Evolutionary conservation across 768 basidiomycete species (phyloP).

Genomic region (Xerocomellus intermedius): DNA sequence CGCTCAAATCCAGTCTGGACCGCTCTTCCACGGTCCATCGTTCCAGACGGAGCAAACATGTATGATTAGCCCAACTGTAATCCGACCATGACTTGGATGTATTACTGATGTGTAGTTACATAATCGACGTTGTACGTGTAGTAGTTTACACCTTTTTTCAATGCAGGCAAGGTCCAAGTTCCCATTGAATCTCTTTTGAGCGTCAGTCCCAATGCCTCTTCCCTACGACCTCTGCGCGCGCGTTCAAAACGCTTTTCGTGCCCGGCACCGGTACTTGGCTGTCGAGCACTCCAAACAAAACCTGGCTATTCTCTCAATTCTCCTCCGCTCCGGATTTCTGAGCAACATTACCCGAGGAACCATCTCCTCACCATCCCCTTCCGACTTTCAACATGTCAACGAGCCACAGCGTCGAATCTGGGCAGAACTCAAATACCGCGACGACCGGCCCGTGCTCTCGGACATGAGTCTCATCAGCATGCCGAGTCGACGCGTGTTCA

Average conservation of each 20-base stretch:
- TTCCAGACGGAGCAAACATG: slow-evolving; percentile 48
- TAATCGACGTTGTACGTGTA: no score
- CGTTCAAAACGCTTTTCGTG: slow-evolving; percentile 88
- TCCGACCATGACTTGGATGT: no score
- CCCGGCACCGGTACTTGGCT: slow-evolving; percentile 73
- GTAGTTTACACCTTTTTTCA: neutral
- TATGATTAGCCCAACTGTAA: neutral
- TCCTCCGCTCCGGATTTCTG: slow-evolving; percentile 88
- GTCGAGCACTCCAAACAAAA: slow-evolving; percentile 87
- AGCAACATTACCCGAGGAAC: slow-evolving; percentile 81
- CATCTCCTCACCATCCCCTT: slow-evolving; percentile 58
- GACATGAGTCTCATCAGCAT: slow-evolving; percentile 80
- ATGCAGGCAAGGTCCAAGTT: neutral
- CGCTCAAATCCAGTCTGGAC: slow-evolving; percentile 63
- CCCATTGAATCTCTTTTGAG: neutral
- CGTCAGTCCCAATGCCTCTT: slow-evolving; percentile 43
- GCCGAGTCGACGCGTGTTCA: slow-evolving; percentile 78
- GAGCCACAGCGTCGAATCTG: slow-evolving; percentile 81
- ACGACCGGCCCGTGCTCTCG: slow-evolving; percentile 80
- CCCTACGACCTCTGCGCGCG: slow-evolving; percentile 89
- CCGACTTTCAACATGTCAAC: slow-evolving; percentile 53
- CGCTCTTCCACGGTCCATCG: slow-evolving; percentile 62
- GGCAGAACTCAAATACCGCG: slow-evolving; percentile 92
- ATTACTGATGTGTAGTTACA: no score
- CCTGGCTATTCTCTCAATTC: slow-evolving; percentile 87